These are phyloP conservation scores for Penicillium sp. DNA, from an alignment of 2,329 filamentous ascomycete genomes.

Conservation along the genomic window DNA sequence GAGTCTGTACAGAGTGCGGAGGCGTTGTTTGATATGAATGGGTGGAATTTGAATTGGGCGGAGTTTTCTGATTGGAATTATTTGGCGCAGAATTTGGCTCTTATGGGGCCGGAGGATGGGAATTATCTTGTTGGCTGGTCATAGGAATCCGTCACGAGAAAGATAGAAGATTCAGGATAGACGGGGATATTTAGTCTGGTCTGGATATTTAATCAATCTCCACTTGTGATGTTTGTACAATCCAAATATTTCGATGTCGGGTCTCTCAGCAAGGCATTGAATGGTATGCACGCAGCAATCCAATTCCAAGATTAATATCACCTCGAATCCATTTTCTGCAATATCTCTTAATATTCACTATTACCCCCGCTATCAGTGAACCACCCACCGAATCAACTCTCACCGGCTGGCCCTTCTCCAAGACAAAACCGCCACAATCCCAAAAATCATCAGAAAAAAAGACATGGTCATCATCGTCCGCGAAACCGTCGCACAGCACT, in stretches of 20 bases:
- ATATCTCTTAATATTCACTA: background rate
- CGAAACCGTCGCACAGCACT: background rate
- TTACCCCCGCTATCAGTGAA: background rate
- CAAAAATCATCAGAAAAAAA: slow-evolving; percentile 3
- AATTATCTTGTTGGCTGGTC: background rate
- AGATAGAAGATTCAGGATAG: background rate
- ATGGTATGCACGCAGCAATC: too few relatives aligned
- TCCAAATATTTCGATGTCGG: too few relatives aligned
- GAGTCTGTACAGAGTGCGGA: background rate
- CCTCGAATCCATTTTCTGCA: too few relatives aligned
- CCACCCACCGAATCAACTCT: background rate
- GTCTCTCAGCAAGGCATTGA: too few relatives aligned
- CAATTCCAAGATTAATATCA: too few relatives aligned
- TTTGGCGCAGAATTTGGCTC: slow-evolving; percentile 18
- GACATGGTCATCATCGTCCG: background rate
- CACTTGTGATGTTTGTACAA: background rate
- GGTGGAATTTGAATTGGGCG: slow-evolving; percentile 25
- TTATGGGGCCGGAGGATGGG: slow-evolving; percentile 17
- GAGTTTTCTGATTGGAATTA: slow-evolving; percentile 30
- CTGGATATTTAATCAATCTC: background rate
- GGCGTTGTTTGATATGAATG: slow-evolving; percentile 18
- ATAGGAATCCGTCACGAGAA: too few relatives aligned
- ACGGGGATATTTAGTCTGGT: background rate
- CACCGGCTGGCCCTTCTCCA: background rate
- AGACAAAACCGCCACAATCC: background rate